A percentile compares a stretch with the other conserved stretches of the same genome.
These are phyloP conservation scores for Endothia cerciana DNA, from an alignment of 2,329 filamentous ascomycete species.

Conservation along the genomic window DNA sequence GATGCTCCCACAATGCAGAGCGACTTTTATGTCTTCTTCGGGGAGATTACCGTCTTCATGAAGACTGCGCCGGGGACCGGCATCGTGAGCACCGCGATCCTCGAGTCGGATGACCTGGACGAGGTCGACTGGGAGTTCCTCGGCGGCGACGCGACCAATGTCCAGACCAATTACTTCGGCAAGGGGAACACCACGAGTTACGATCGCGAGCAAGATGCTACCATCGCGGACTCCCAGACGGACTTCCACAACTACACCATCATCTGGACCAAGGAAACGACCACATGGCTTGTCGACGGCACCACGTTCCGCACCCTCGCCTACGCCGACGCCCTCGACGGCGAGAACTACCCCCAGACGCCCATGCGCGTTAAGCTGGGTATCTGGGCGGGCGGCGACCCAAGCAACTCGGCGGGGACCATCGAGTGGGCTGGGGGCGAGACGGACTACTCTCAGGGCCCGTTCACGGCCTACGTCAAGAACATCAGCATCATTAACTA, in stretches of 20 bases:
- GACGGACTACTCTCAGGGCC: conserved; percentile 48
- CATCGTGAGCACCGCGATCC: conserved; percentile 75
- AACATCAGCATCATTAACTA: conserved; percentile 48
- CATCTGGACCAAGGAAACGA: conserved; percentile 67
- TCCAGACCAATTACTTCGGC: conserved; percentile 83
- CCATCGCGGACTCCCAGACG: conserved; percentile 53
- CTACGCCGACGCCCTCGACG: conserved; percentile 60
- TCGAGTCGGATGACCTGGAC: conserved; percentile 77
- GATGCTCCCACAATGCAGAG: conserved; percentile 67
- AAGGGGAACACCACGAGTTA: conserved; percentile 70
- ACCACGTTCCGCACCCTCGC: conserved; percentile 63
- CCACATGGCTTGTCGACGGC: conserved; percentile 70
- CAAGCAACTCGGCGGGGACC: conserved; percentile 67
- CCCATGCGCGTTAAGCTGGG: conserved; percentile 74
- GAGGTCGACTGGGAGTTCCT: conserved; percentile 89
- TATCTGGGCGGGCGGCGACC: conserved; percentile 65
- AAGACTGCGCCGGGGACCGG: conserved; percentile 74
- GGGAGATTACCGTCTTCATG: conserved; percentile 70
- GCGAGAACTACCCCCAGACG: conserved; percentile 69
- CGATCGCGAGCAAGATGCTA: conserved; percentile 63
- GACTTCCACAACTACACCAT: conserved; percentile 68
- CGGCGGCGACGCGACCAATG: conserved; percentile 67
- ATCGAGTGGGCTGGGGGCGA: conserved; percentile 70
- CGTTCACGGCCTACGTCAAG: conserved; percentile 51
- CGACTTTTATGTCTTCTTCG: conserved; percentile 86